Evolutionary conservation across 768 basidiomycete genomes (phyloP).

Genomic region (Pisolithus sp.): DNA sequence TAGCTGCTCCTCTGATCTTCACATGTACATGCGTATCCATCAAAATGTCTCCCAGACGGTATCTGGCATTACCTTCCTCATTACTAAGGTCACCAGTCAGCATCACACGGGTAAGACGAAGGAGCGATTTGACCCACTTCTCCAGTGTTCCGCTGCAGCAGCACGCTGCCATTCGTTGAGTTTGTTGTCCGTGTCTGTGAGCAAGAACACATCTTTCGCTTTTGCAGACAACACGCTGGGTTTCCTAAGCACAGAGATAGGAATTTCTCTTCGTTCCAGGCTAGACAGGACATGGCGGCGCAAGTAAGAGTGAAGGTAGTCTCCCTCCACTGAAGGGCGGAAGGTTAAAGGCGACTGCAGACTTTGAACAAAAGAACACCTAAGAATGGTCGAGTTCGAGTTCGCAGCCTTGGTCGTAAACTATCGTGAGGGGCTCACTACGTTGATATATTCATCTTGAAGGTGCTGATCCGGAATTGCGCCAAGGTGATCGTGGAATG

Average conservation of each 20-base stretch:
- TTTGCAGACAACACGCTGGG: constrained; percentile 10
- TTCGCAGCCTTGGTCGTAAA: background rate
- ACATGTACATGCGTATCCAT: constrained; percentile 5
- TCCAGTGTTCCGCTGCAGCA: constrained; percentile 71
- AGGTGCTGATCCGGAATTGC: constrained; percentile 41
- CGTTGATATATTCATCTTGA: constrained; percentile 56
- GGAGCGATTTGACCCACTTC: constrained; percentile 36
- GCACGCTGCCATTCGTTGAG: constrained; percentile 60
- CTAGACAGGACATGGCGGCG: constrained; percentile 53
- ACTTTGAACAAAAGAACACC: constrained; percentile 80
- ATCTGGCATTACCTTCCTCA: constrained; percentile 71
- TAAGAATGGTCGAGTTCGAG: constrained; percentile 22
- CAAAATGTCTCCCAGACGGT: constrained; percentile 76
- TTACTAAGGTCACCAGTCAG: constrained; percentile 40
- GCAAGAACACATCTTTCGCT: constrained; percentile 41
- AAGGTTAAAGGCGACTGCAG: constrained; percentile 49
- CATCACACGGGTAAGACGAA: constrained; percentile 2
- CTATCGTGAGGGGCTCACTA: constrained; percentile 41
- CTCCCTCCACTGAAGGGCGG: constrained; percentile 45
- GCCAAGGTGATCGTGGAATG: constrained; percentile 66
- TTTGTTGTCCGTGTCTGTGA: constrained; percentile 59
- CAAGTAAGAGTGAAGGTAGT: constrained; percentile 65
- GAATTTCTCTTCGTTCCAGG: constrained; percentile 49
- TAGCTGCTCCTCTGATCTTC: too few species aligned
- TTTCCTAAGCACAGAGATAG: constrained; percentile 36